Conservation (phyloP, 345 rosid species). For the Populus alba region DNA sequence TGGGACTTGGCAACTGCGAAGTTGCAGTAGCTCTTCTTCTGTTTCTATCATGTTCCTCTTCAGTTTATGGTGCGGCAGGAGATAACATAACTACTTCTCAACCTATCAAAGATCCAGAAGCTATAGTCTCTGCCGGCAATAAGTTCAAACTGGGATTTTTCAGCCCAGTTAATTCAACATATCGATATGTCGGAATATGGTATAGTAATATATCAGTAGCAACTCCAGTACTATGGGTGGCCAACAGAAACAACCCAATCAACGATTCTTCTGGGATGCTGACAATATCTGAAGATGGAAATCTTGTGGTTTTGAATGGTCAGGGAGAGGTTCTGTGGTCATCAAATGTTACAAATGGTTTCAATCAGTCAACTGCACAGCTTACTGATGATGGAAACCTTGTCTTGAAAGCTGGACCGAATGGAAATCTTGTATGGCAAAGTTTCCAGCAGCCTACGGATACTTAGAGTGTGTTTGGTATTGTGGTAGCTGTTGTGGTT, state of each 20-base stretch:
- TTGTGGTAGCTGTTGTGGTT: too few species aligned
- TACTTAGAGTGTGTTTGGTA: too few species aligned
- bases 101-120: slow-evolving; percentile 11
- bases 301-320: slow-evolving; percentile 38
- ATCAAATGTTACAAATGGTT: too few species aligned
- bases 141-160: slow-evolving; percentile 11
- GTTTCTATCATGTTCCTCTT: neutral
- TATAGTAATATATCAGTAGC: neutral
- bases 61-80: neutral
- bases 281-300: slow-evolving; percentile 30
- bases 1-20: neutral
- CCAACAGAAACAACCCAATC: slow-evolving; percentile 12
- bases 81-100: neutral
- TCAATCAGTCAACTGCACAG: too few species aligned
- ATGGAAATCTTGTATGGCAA: too few species aligned
- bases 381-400: too few species aligned
- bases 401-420: too few species aligned
- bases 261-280: slow-evolving; percentile 35
- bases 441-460: neutral
- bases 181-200: slow-evolving; percentile 15
- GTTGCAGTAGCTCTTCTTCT: neutral
- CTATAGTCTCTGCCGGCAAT: neutral
- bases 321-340: neutral
- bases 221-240: slow-evolving; percentile 1
- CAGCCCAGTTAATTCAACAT: slow-evolving; percentile 11